Evolutionary conservation across 345 rosid genomes (phyloP).

Genomic region (Moricandia arvensis): DNA sequence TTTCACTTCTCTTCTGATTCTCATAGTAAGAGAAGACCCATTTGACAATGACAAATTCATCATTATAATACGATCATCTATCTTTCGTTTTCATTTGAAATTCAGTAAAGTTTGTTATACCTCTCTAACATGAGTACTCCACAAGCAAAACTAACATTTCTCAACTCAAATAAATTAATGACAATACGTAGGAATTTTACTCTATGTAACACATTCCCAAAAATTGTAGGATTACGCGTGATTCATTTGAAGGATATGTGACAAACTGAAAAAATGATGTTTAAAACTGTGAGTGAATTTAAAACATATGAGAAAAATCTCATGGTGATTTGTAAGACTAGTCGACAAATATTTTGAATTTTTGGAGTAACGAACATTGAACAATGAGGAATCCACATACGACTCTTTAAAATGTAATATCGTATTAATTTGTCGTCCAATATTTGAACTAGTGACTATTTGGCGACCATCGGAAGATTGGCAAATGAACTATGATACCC

Average conservation of each 20-base stretch:
- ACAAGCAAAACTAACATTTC: not conserved
- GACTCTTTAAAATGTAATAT: not conserved
- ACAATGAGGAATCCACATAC: not conserved
- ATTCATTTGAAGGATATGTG: not conserved
- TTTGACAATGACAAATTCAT: conserved; percentile 14
- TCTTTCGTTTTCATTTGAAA: not conserved
- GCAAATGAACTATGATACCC: not conserved
- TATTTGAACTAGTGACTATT: not conserved
- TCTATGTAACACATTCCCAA: no score
- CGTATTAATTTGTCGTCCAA: not conserved
- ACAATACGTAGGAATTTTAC: not conserved
- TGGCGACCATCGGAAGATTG: not conserved
- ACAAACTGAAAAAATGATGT: not conserved
- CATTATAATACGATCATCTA: conserved; percentile 3
- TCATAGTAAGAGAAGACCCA: not conserved
- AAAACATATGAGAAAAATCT: not conserved
- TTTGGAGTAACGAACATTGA: not conserved
- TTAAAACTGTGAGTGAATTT: not conserved
- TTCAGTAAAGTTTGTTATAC: not conserved
- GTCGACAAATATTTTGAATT: not conserved
- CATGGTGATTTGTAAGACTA: not conserved
- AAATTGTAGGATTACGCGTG: not conserved
- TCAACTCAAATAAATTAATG: not conserved
- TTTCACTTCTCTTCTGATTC: not conserved
- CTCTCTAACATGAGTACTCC: not conserved